A percentile compares a stretch with the other conserved stretches of the same genome.
These are phyloP conservation scores for Lasiosphaeria miniovina DNA, from an alignment of 495 filamentous ascomycete genomes.

Conservation along the genomic window DNA sequence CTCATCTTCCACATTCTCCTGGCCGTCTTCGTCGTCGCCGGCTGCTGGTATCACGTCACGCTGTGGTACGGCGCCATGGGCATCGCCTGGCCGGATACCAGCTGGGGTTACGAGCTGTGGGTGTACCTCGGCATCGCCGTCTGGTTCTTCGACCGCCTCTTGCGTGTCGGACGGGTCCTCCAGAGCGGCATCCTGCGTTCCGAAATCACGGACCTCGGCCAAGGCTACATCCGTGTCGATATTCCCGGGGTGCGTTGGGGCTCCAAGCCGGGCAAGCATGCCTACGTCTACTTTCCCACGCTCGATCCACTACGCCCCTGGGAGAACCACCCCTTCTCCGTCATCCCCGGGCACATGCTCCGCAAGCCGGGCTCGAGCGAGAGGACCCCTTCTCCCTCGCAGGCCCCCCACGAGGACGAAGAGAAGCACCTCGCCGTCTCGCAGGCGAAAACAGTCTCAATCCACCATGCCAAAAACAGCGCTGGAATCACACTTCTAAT, in stretches of 20 bases:
- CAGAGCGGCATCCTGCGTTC: constrained; percentile 29
- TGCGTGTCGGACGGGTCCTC: constrained; percentile 28
- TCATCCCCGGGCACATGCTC: too few relatives aligned
- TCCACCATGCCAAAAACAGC: neutral
- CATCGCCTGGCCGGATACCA: too few relatives aligned
- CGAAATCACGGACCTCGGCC: constrained; percentile 32
- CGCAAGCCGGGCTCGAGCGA: too few relatives aligned
- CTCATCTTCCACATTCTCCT: constrained; percentile 39
- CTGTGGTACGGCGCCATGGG: constrained; percentile 16
- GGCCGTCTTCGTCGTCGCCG: constrained; percentile 36
- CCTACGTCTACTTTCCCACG: constrained; percentile 45
- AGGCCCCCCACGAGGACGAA: neutral
- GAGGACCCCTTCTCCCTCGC: too few relatives aligned
- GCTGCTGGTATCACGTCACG: constrained; percentile 41
- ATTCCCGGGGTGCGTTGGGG: constrained; percentile 33
- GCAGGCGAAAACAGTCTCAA: neutral
- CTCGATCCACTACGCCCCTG: constrained; percentile 35
- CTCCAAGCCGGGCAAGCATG: constrained; percentile 26
- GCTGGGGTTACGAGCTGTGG: constrained; percentile 45
- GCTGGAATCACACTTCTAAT: constrained; percentile 33
- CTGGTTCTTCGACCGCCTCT: constrained; percentile 45
- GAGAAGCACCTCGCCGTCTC: constrained; percentile 2
- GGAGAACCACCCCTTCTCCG: constrained; percentile 52
- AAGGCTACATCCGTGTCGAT: constrained; percentile 34
- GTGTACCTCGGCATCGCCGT: constrained; percentile 40